A percentile compares a stretch with the other conserved stretches of the same genome.
phyloP scores from a whole-genome alignment of 441 rosid genomes.

The Viola pubescens region DNA sequence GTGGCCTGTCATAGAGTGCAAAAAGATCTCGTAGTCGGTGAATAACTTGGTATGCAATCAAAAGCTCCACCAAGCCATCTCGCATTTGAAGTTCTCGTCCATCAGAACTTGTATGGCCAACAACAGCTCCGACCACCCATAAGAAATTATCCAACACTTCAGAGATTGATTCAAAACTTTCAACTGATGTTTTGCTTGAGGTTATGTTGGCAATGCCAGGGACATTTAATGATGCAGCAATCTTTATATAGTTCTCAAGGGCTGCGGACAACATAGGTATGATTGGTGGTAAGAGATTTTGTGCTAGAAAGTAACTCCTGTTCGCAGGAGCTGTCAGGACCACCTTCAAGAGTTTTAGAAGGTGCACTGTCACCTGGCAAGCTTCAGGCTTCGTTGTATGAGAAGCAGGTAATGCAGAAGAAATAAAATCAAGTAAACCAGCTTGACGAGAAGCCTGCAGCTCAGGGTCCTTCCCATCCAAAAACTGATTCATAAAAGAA shows the following conservation, averaged over 20 bases:
- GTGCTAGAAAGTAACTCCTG: conserved; percentile 63
- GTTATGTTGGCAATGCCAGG: conserved; percentile 30
- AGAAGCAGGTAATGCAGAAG: conserved; percentile 77
- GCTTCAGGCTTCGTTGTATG: conserved; percentile 80
- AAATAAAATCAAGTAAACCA: conserved; percentile 74
- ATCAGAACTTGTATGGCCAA: conserved; percentile 56
- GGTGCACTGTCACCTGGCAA: conserved; percentile 64
- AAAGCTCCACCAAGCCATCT: conserved; percentile 65
- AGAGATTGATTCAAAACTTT: conserved; percentile 52
- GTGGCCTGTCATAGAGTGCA: conserved; percentile 81
- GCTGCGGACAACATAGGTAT: conserved; percentile 67
- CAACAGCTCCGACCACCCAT: conserved; percentile 46
- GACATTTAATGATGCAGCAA: conserved; percentile 58
- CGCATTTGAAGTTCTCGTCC: conserved; percentile 56
- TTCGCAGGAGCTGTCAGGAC: conserved; percentile 49
- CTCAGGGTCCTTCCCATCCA: conserved; percentile 75
- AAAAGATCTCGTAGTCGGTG: conserved; percentile 67
- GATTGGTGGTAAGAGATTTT: conserved; percentile 71
- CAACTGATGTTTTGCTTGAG: conserved; percentile 51
- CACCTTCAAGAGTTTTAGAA: conserved; percentile 61
- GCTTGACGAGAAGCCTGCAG: conserved; percentile 77
- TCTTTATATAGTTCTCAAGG: conserved; percentile 70
- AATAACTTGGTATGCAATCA: conserved; percentile 67
- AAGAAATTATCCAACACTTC: conserved; percentile 68
- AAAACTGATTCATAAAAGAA: conserved; percentile 39